Evolutionary conservation across 2,329 filamentous ascomycete species (phyloP).

Genomic region (Conoideocrella luteorostrata): DNA sequence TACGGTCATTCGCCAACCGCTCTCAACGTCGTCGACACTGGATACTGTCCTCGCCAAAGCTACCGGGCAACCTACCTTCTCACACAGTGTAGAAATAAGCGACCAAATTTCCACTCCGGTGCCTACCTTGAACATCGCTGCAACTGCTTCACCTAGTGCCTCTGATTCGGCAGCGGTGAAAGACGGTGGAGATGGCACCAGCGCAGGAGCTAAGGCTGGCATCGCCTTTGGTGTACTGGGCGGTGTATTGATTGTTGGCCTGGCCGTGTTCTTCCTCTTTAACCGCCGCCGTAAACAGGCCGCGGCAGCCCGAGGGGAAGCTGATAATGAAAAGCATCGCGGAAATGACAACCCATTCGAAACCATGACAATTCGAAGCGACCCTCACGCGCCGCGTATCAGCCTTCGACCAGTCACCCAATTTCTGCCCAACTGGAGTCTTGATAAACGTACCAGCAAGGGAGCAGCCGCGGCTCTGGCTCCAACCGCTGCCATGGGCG

Average conservation of each 20-base stretch:
- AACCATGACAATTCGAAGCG: slow-evolving; percentile 6
- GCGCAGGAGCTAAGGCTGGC: slow-evolving; percentile 61
- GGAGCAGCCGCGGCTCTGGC: slow-evolving; percentile 35
- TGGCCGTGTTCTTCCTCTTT: slow-evolving; percentile 66
- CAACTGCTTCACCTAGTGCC: slow-evolving; percentile 15
- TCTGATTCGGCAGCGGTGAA: slow-evolving; percentile 6
- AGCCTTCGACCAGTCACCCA: slow-evolving; percentile 80
- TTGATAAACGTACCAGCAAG: slow-evolving; percentile 45
- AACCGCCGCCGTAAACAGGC: slow-evolving; percentile 64
- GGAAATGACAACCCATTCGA: slow-evolving; percentile 22
- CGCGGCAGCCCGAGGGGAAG: slow-evolving; percentile 35
- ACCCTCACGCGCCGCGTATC: slow-evolving; percentile 65
- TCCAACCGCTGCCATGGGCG: slow-evolving; percentile 16
- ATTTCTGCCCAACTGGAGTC: slow-evolving; percentile 60
- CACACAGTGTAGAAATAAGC: slow-evolving; percentile 9
- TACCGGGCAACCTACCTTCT: slow-evolving; percentile 15
- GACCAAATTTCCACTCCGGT: slow-evolving; percentile 9
- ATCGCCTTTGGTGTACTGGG: slow-evolving; percentile 76
- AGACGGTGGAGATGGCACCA: slow-evolving; percentile 15
- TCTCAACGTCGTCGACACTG: slow-evolving; percentile 16
- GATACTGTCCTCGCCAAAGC: slow-evolving; percentile 25
- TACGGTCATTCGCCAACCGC: slow-evolving; percentile 21
- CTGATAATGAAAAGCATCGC: slow-evolving; percentile 60
- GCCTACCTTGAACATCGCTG: slow-evolving; percentile 15
- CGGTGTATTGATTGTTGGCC: slow-evolving; percentile 57